Base-by-base conservation (phyloP, 139 green algal species). In the Pedinophyceae sp. region DNA sequence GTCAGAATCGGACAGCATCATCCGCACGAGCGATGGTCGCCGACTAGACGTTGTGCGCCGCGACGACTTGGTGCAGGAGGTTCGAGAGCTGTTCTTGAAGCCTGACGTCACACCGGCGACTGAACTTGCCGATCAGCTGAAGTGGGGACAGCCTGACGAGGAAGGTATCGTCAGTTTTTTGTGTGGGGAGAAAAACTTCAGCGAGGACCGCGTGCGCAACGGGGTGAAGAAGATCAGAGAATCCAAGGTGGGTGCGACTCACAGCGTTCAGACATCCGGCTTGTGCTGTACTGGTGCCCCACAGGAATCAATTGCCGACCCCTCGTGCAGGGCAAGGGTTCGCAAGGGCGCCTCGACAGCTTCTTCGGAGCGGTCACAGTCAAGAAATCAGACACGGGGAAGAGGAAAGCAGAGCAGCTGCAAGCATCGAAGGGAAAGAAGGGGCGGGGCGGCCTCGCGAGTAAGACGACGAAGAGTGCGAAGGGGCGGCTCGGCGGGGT, bases 161-260 rank as follows among this genome's bases (percentile, higher is more conserved):
- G 89, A 96, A 50, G 87, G 74, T 0, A 43, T 99, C 0, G 70
- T 95, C 3, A 39, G 82, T 16, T 99, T 94, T 58, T 66, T 99
- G 39, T 84, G 93, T 18, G 56, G 75, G 22, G 88, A 98, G 56
- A 97, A 95, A 57, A 71, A 64, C 28, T 98, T 98, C 75, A 85
- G 74, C 54, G 78, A 93, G 58, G 82, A 96, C 5, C 90, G 57
- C 73, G 65, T 60, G 23, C 25, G 53, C 1, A 54, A 28, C 40
- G 15, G 18, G 3, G 48, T 27, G 16, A 62, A 39, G 16, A 23
- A 27, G 23, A 48, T 49, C 30, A 6, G 26, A 2, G 29, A 30
- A 10, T 24, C 53, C 38, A 58, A 53, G 6, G 34, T 34, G 38
- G 22, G 26, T 20, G 23, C n/a, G 19, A 3, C 51, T 16, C 3